Conservation (phyloP, 768 basidiomycete genomes). For the Thelephora aurantiotincta region DNA sequence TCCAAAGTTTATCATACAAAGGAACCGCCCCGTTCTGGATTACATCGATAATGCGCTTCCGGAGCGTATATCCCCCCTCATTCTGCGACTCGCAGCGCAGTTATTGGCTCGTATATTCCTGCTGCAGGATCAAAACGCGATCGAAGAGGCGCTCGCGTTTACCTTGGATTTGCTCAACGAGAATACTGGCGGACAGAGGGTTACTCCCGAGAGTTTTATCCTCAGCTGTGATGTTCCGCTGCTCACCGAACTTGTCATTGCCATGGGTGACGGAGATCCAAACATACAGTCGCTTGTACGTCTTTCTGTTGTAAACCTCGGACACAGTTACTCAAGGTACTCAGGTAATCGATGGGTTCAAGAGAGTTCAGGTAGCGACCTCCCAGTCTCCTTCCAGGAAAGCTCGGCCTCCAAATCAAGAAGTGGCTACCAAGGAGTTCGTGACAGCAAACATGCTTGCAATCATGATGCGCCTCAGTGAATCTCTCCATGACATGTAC, state of each 20-base stretch:
- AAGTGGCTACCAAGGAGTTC: slow-evolving; percentile 36
- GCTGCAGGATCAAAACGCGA: slow-evolving; percentile 36
- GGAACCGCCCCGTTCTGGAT: slow-evolving; percentile 44
- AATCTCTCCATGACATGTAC: slow-evolving; percentile 71
- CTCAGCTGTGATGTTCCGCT: slow-evolving; percentile 55
- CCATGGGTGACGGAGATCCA: slow-evolving; percentile 56
- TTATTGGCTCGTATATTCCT: slow-evolving; percentile 60
- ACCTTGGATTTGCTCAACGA: slow-evolving; percentile 43
- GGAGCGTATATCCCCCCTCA: slow-evolving; percentile 29
- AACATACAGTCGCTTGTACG: slow-evolving; percentile 31
- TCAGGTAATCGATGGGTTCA: slow-evolving; percentile 19
- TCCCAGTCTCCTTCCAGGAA: slow-evolving; percentile 14
- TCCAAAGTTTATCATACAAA: slow-evolving; percentile 52
- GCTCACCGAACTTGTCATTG: slow-evolving; percentile 61
- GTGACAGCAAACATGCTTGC: slow-evolving; percentile 72
- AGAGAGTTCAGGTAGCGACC: slow-evolving; percentile 22
- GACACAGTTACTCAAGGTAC: background rate
- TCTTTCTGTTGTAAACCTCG: background rate
- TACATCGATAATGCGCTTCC: slow-evolving; percentile 42
- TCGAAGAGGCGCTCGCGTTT: slow-evolving; percentile 46
- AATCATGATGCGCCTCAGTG: slow-evolving; percentile 72
- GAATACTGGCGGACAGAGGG: slow-evolving; percentile 21
- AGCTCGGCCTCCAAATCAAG: slow-evolving; percentile 14
- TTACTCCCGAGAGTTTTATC: slow-evolving; percentile 36
- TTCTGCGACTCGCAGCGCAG: slow-evolving; percentile 40